Percentiles rank a stretch among this genome's conserved stretches.
phyloP scores from a whole-genome alignment of 352 stramenopile species.

The Phytophthora parvispora region DNA sequence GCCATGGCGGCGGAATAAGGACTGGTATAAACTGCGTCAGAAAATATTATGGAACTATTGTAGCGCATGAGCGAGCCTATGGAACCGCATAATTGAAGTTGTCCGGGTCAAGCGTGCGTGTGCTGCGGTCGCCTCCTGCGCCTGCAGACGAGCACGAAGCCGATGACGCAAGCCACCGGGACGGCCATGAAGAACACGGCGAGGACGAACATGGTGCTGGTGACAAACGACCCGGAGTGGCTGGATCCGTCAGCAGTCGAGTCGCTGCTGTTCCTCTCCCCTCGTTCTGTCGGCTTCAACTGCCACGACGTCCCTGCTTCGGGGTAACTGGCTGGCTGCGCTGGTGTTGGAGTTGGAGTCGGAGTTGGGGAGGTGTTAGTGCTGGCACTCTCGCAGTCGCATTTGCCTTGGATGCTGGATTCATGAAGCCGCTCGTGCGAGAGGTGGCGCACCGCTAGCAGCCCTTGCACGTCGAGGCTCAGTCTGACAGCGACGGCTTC shows the following conservation, averaged over 20 bases:
- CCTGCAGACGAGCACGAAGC: conserved; percentile 30
- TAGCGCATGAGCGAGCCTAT: conserved; percentile 12
- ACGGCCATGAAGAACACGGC: conserved; percentile 32
- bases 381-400: conserved; percentile 25
- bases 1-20: conserved; percentile 15
- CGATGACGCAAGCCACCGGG: conserved; percentile 30
- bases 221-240: conserved; percentile 18
- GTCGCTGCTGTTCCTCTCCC: neutral
- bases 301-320: conserved; percentile 11
- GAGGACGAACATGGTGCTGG: conserved; percentile 31
- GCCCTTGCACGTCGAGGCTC: conserved; percentile 21
- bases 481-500: conserved; percentile 18
- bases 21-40: neutral
- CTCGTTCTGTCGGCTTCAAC: conserved; percentile 9
- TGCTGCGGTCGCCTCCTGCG: conserved; percentile 9
- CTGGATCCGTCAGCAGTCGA: neutral
- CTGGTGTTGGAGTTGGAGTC: conserved; percentile 10
- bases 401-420: conserved; percentile 12
- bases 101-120: conserved; percentile 7
- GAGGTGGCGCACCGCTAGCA: conserved; percentile 4
- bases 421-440: conserved; percentile 13
- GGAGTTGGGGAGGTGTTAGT: neutral
- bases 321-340: conserved; percentile 3
- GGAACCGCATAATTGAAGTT: conserved; percentile 13
- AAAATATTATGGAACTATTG: neutral